Percentiles rank a stretch among this genome's conserved stretches.
Conservation (phyloP, 768 basidiomycete genomes). For the Leucosporidium scottii region DNA sequence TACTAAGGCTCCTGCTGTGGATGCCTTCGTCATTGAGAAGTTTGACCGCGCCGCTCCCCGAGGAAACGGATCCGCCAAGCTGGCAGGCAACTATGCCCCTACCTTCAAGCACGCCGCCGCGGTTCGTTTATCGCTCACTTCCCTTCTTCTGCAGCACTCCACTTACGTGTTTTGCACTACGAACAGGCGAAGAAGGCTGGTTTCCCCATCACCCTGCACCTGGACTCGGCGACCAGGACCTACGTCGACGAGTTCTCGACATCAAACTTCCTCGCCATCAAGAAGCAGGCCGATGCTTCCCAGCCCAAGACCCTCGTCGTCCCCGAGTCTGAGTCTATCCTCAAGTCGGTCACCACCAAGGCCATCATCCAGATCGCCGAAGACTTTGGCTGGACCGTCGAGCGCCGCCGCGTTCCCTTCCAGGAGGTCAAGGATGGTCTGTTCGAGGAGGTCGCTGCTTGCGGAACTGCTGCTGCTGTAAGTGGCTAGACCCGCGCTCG, state of each 20-base stretch:
- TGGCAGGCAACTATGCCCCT: constrained; percentile 24
- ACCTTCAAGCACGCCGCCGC: constrained; percentile 24
- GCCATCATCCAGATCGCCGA: constrained; percentile 33
- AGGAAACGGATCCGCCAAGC: constrained; percentile 31
- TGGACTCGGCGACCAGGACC: constrained; percentile 31
- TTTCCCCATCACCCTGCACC: constrained; percentile 37
- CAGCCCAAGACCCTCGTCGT: constrained; percentile 32
- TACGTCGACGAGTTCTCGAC: constrained; percentile 39
- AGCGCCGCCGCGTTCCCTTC: constrained; percentile 31
- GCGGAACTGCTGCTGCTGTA: constrained; percentile 35
- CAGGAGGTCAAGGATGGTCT: constrained; percentile 32
- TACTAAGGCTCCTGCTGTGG: constrained; percentile 33
- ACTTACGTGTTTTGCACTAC: too few species aligned
- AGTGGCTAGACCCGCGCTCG: background rate
- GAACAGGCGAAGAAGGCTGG: constrained; percentile 37
- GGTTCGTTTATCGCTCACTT: too few species aligned
- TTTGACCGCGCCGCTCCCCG: constrained; percentile 37
- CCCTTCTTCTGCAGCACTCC: too few species aligned
- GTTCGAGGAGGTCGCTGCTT: constrained; percentile 36
- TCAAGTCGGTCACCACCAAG: constrained; percentile 36
- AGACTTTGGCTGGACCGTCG: constrained; percentile 34
- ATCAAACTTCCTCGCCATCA: constrained; percentile 35
- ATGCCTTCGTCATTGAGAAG: constrained; percentile 31
- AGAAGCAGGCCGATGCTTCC: constrained; percentile 6
- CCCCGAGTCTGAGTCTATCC: constrained; percentile 33